A percentile compares a stretch with the other conserved stretches of the same genome.
phyloP scores from a whole-genome alignment of 768 basidiomycete genomes.

The Phaeolepiota aurea region DNA sequence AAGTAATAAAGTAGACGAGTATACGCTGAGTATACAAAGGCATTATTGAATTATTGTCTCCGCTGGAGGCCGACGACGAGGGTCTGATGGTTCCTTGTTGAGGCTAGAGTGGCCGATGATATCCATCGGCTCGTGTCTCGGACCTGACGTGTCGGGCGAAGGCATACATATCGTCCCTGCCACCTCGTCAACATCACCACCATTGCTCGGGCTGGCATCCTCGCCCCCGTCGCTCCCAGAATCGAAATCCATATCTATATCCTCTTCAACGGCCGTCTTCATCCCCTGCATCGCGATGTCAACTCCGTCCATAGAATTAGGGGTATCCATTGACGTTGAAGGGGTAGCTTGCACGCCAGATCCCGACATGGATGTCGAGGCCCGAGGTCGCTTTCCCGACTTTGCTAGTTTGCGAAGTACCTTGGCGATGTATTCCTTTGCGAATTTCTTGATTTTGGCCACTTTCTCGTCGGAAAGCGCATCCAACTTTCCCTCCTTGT shows the following conservation, averaged over 20 bases:
- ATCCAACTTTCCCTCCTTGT: constrained; percentile 66
- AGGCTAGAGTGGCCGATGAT: no score
- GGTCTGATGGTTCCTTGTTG: no score
- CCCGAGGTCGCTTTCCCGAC: constrained; percentile 22
- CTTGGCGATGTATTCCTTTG: constrained; percentile 86
- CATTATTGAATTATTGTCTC: no score
- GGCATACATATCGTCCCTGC: no score
- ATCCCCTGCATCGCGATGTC: constrained; percentile 15
- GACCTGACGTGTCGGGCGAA: no score
- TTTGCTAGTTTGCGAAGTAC: constrained; percentile 63
- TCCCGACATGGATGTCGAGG: constrained; percentile 17
- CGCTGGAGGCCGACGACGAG: no score
- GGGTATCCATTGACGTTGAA: constrained; percentile 31
- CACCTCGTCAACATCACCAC: no score
- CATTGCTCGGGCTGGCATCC: no score
- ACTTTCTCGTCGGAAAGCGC: constrained; percentile 80
- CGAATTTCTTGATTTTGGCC: constrained; percentile 85
- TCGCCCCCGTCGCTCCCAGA: constrained; percentile 16
- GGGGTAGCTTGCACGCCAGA: constrained; percentile 21
- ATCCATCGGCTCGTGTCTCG: no score
- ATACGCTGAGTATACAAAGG: no score
- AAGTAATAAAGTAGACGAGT: no score
- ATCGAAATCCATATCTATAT: constrained; percentile 24
- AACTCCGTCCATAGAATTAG: constrained; percentile 27
- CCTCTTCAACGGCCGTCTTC: constrained; percentile 23